A percentile compares a stretch with the other conserved stretches of the same genome.
phyloP scores from a whole-genome alignment of 2,329 filamentous ascomycete genomes.

The Fusarium palustre region DNA sequence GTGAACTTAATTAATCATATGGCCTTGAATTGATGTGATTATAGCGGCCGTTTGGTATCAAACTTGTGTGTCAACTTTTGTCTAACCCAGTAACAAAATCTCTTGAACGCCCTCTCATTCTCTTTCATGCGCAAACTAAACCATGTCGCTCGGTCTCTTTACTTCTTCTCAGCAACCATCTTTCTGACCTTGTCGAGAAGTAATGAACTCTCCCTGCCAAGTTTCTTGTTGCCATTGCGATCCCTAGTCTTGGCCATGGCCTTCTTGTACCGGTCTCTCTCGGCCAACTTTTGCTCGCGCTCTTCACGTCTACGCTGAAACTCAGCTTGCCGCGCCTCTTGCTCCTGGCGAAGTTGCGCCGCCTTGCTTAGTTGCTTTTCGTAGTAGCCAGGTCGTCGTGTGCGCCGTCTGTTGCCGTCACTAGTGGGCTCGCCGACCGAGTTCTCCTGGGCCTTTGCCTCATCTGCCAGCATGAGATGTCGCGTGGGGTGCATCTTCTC shows the following conservation, averaged over 20 bases:
- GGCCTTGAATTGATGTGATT: constrained; percentile 8
- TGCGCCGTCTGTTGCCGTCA: constrained; percentile 53
- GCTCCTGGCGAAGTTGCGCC: constrained; percentile 57
- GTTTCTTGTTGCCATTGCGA: constrained; percentile 79
- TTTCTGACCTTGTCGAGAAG: constrained; percentile 82
- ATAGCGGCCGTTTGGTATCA: constrained; percentile 24
- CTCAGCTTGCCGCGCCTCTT: constrained; percentile 58
- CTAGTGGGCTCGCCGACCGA: constrained; percentile 35
- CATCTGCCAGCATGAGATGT: constrained; percentile 56
- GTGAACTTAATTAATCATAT: neutral
- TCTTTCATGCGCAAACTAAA: neutral
- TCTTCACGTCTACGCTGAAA: constrained; percentile 67
- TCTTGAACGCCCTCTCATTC: constrained; percentile 28
- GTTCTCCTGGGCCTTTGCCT: constrained; percentile 52
- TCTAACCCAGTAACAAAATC: constrained; percentile 31
- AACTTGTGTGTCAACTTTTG: constrained; percentile 30
- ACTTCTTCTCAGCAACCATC: constrained; percentile 65
- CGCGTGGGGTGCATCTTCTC: constrained; percentile 53
- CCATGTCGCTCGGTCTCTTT: neutral
- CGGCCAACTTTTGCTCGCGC: constrained; percentile 72
- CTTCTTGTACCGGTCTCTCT: constrained; percentile 72
- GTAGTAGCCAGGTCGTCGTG: constrained; percentile 67
- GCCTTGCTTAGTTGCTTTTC: constrained; percentile 69
- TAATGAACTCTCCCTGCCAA: constrained; percentile 83
- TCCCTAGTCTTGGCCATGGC: constrained; percentile 81